A percentile compares a stretch with the other conserved stretches of the same genome.
Evolutionary conservation across 176 grass and related monocot genomes (phyloP).

Genomic region (Avena eriantha): DNA sequence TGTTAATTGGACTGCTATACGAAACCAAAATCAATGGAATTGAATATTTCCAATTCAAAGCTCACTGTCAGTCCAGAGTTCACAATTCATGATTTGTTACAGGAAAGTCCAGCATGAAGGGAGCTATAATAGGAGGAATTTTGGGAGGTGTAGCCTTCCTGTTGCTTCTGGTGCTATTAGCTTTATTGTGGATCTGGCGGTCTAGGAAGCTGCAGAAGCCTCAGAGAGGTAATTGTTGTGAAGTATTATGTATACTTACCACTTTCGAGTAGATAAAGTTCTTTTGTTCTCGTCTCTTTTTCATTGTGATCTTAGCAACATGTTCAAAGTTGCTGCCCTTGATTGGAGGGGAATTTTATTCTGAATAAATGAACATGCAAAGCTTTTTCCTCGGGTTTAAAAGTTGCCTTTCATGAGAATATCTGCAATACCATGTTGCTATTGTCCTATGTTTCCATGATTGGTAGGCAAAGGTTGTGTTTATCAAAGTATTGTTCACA

Average conservation of each 20-base stretch:
- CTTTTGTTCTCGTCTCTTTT: conserved; percentile 11
- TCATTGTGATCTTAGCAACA: not conserved
- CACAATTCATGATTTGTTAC: conserved; percentile 37
- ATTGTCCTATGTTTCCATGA: conserved; percentile 26
- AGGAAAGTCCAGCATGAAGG: conserved; percentile 63
- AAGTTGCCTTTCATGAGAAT: not conserved
- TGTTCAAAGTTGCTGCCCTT: not conserved
- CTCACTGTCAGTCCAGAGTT: not conserved
- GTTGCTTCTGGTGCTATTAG: conserved; percentile 49
- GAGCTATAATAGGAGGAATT: conserved; percentile 71
- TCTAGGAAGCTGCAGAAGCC: conserved; percentile 46
- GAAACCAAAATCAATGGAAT: not conserved
- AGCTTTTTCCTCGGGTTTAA: not conserved
- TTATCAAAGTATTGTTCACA: conserved; percentile 22
- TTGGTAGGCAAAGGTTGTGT: conserved; percentile 27
- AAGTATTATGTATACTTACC: not conserved
- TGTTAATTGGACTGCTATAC: conserved; percentile 17
- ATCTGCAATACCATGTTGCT: conserved; percentile 19
- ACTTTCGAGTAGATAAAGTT: conserved; percentile 5
- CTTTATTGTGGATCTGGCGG: conserved; percentile 51
- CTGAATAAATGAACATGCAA: not conserved
- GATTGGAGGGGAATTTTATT: not conserved
- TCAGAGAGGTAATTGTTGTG: conserved; percentile 53
- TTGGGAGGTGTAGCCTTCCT: conserved; percentile 56
- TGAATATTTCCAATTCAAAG: not conserved